A percentile compares a stretch with the other conserved stretches of the same genome.
Evolutionary conservation across 345 rosid species (phyloP).

Genomic region (Diplotaxis tenuifolia): DNA sequence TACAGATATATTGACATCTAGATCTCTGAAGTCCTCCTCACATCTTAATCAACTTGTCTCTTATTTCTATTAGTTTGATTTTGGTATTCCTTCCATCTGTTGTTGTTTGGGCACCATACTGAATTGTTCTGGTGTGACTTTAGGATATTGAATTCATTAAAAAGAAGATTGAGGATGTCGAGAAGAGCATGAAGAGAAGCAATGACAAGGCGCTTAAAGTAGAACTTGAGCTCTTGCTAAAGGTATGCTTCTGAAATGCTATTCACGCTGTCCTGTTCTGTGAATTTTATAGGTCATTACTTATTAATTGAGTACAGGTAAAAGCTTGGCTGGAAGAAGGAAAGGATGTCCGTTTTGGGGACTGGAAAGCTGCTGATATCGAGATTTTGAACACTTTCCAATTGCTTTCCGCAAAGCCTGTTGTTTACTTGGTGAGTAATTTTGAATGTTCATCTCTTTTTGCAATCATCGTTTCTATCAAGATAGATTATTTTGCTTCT

Average conservation of each 20-base stretch:
- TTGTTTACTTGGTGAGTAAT: slow-evolving; percentile 80
- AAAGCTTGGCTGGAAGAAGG: slow-evolving; percentile 79
- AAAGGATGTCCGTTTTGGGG: slow-evolving; percentile 90
- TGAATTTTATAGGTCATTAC: not conserved
- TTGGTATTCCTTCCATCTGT: not conserved
- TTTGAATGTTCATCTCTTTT: not conserved
- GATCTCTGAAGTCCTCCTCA: no score
- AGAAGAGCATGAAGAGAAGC: slow-evolving; percentile 99
- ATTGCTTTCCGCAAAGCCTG: slow-evolving; percentile 94
- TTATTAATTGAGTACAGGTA: slow-evolving; percentile 44
- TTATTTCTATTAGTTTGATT: not conserved
- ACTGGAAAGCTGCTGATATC: slow-evolving; percentile 95
- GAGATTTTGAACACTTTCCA: slow-evolving; percentile 95
- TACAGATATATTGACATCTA: slow-evolving; percentile 7
- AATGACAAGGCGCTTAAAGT: slow-evolving; percentile 88
- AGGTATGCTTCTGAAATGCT: slow-evolving; percentile 20
- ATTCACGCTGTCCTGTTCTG: not conserved
- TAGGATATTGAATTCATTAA: slow-evolving; percentile 90
- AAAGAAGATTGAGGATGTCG: slow-evolving; percentile 79
- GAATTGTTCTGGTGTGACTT: slow-evolving; percentile 21
- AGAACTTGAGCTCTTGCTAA: slow-evolving; percentile 61
- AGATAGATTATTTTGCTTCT: not conserved
- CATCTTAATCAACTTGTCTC: not conserved
- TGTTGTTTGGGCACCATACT: slow-evolving; percentile 13
- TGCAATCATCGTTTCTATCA: not conserved